Percentiles rank a stretch among this genome's conserved stretches.
Conservation (phyloP, 2,329 filamentous ascomycete genomes). For the Saccharata proteae region DNA sequence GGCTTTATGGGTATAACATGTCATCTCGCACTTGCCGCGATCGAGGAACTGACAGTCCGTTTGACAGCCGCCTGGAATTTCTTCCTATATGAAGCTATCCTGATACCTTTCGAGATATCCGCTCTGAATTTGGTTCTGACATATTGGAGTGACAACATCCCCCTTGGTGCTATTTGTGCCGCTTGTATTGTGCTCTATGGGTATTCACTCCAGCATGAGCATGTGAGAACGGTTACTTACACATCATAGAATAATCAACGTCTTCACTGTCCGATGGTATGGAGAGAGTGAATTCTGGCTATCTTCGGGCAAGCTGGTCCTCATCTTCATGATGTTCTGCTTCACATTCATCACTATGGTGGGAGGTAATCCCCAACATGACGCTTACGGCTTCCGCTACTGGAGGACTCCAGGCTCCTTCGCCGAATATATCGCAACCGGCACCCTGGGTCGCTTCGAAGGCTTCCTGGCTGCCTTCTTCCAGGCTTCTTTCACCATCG, state of each 20-base stretch:
- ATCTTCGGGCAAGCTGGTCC: constrained; percentile 42
- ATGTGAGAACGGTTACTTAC: neutral
- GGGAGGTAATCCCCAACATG: constrained; percentile 23
- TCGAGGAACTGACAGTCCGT: too few relatives aligned
- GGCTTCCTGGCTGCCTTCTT: constrained; percentile 30
- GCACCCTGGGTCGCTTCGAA: constrained; percentile 11
- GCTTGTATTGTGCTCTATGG: constrained; percentile 31
- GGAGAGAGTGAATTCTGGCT: constrained; percentile 54
- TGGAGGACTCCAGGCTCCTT: constrained; percentile 15
- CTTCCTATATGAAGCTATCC: constrained; percentile 38
- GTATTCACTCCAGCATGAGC: constrained; percentile 12
- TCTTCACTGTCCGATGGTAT: constrained; percentile 8
- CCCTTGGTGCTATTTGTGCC: constrained; percentile 27
- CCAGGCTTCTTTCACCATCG: constrained; percentile 23
- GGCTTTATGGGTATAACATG: constrained; percentile 43
- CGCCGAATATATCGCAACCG: constrained; percentile 15
- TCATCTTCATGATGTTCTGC: constrained; percentile 19
- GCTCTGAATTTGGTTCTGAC: constrained; percentile 29
- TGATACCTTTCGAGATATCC: constrained; percentile 41
- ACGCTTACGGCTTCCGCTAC: constrained; percentile 25
- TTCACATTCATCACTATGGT: constrained; percentile 26
- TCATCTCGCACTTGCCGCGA: neutral
- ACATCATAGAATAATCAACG: constrained; percentile 3
- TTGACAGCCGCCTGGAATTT: constrained; percentile 40
- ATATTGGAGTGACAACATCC: constrained; percentile 36